Evolutionary conservation across 1,284 basidiomycete species (phyloP).

Genomic region (Tetrapyrgos nigripes): DNA sequence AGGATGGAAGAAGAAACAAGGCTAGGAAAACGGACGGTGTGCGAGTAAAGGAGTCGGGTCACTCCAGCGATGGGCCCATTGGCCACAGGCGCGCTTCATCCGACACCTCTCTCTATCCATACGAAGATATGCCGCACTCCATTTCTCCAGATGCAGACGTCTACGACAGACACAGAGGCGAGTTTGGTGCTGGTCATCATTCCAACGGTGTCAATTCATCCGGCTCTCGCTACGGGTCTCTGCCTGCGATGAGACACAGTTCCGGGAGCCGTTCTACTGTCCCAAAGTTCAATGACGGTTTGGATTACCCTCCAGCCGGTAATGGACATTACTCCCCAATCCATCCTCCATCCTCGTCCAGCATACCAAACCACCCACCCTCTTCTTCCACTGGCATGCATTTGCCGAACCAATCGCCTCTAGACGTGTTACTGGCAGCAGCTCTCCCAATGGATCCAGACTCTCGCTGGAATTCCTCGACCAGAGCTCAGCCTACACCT

Average conservation of each 20-base stretch:
- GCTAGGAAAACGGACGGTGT: neutral
- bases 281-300: neutral
- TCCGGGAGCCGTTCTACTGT: neutral
- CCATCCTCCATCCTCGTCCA: neutral
- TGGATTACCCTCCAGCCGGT: neutral
- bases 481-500: neutral
- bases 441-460: neutral
- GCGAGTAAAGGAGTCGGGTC: conserved; percentile 2
- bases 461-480: neutral
- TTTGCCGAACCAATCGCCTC: neutral
- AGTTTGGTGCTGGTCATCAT: neutral
- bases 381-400: neutral
- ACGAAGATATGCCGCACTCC: neutral
- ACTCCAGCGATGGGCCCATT: neutral
- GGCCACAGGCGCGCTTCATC: neutral
- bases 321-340: neutral
- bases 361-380: neutral
- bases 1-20: conserved; percentile 18
- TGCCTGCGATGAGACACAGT: neutral
- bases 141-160: neutral
- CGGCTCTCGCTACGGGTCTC: neutral
- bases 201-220: neutral
- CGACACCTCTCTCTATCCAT: too few relatives aligned
- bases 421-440: neutral
- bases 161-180: neutral